Percentiles rank a stretch among this genome's conserved stretches.
Evolutionary conservation across 1,284 basidiomycete genomes (phyloP).

Genomic region (Phellopilus nigrolimitatus): DNA sequence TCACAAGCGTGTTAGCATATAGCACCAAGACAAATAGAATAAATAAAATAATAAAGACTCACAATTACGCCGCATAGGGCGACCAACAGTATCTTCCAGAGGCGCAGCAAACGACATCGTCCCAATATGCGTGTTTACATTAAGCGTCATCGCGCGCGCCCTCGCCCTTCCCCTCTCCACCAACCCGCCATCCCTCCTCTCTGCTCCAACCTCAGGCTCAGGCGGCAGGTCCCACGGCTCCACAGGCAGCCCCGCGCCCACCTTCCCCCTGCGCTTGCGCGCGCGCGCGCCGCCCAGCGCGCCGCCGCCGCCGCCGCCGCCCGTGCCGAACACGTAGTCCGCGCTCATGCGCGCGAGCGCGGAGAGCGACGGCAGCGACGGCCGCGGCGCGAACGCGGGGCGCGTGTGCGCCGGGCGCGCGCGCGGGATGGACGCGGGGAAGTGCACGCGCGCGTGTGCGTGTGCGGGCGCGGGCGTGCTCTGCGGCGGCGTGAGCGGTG

Average conservation of each 20-base stretch:
- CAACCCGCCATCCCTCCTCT: not conserved
- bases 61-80: not conserved
- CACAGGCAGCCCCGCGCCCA: conserved; percentile 15
- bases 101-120: no score
- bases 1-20: no score
- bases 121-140: not conserved
- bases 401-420: conserved; percentile 17
- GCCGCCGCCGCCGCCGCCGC: no score
- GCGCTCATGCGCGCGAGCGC: conserved; percentile 16
- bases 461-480: not conserved
- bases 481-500: not conserved
- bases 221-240: conserved; percentile 15
- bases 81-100: no score
- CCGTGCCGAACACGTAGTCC: no score
- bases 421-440: conserved; percentile 2
- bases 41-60: not conserved
- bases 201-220: not conserved
- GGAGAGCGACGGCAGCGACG: conserved; percentile 11
- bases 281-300: not conserved
- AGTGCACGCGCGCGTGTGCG: not conserved
- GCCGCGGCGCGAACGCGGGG: conserved; percentile 15
- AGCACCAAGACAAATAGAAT: not conserved
- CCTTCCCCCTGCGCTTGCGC: conserved; percentile 14
- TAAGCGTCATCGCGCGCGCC: not conserved
- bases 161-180: not conserved